Percentiles rank a stretch among this genome's conserved stretches.
Evolutionary conservation across 805 yeast species (phyloP).

Genomic region (Nakazawaea wickerhamii): DNA sequence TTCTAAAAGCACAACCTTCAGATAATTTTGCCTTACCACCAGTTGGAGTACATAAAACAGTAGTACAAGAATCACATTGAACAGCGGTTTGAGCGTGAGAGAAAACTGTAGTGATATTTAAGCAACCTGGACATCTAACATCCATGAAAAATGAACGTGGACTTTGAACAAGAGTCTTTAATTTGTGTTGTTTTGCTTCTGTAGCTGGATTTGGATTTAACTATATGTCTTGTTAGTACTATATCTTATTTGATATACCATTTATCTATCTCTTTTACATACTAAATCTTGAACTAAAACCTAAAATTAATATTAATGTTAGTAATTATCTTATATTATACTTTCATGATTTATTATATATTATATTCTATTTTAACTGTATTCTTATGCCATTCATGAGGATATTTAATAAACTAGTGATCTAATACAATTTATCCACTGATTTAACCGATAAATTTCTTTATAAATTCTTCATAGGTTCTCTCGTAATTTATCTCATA

Average conservation of each 20-base stretch:
- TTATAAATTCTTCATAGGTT: too few species aligned
- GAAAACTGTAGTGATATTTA: constrained; percentile 92
- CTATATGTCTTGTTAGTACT: neutral
- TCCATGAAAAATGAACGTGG: constrained; percentile 97
- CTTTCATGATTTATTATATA: too few species aligned
- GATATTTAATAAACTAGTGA: too few species aligned
- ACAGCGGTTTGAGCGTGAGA: constrained; percentile 97
- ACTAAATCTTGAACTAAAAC: constrained; percentile 13
- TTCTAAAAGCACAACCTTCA: constrained; percentile 95
- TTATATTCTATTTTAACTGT: too few species aligned
- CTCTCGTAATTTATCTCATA: too few species aligned
- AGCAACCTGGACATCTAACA: constrained; percentile 94
- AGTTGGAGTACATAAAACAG: constrained; percentile 90
- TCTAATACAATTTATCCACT: too few species aligned
- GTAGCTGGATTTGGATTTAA: constrained; percentile 89
- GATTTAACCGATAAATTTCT: too few species aligned
- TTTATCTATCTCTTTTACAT: neutral
- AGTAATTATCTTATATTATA: too few species aligned
- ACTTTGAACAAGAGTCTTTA: constrained; percentile 83
- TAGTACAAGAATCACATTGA: constrained; percentile 90
- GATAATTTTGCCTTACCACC: constrained; percentile 97
- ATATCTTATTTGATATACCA: neutral
- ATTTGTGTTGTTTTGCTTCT: constrained; percentile 88
- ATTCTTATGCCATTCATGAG: too few species aligned
- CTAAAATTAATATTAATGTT: neutral